phyloP scores from a whole-genome alignment of 2,329 filamentous ascomycete genomes.

The Penicillium frequentans region DNA sequence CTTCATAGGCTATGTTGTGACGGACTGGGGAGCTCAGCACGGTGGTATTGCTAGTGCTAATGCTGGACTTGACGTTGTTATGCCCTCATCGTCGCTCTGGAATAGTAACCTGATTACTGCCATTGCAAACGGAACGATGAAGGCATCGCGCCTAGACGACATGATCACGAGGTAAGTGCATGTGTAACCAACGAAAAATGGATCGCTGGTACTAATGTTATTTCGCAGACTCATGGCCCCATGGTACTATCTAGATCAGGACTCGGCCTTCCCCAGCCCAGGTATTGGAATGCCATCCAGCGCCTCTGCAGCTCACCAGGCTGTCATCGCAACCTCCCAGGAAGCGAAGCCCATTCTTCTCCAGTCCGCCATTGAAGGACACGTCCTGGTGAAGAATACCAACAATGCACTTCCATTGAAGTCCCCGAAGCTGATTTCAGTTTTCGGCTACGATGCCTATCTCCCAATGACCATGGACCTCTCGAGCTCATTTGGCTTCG shows the following conservation, averaged over 20 bases:
- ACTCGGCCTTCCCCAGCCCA: constrained; percentile 15
- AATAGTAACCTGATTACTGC: constrained; percentile 50
- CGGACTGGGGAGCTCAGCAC: constrained; percentile 77
- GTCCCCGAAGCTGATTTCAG: constrained; percentile 21
- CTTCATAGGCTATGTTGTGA: constrained; percentile 68
- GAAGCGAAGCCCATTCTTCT: constrained; percentile 31
- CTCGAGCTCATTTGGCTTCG: not conserved
- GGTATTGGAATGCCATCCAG: constrained; percentile 25
- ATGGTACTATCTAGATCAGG: constrained; percentile 42
- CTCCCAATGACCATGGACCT: not conserved
- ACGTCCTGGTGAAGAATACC: constrained; percentile 56
- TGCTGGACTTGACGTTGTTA: constrained; percentile 28
- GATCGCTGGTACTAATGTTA: not conserved
- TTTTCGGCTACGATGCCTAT: constrained; percentile 28
- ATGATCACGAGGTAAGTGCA: constrained; percentile 52
- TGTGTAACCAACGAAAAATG: not conserved
- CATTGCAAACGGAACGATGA: constrained; percentile 61
- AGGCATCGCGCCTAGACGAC: constrained; percentile 55
- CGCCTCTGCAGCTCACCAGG: constrained; percentile 14
- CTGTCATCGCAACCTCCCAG: constrained; percentile 50
- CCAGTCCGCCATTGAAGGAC: constrained; percentile 58
- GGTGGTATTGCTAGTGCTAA: constrained; percentile 34
- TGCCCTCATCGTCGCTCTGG: constrained; percentile 22
- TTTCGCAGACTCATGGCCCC: constrained; percentile 41
- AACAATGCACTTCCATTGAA: constrained; percentile 51